Percentiles rank a stretch among this genome's conserved stretches.
These are phyloP conservation scores for Phlyctochytrium planicorne DNA, from an alignment of 192 early-diverging fungal genomes.

Conservation along the genomic window DNA sequence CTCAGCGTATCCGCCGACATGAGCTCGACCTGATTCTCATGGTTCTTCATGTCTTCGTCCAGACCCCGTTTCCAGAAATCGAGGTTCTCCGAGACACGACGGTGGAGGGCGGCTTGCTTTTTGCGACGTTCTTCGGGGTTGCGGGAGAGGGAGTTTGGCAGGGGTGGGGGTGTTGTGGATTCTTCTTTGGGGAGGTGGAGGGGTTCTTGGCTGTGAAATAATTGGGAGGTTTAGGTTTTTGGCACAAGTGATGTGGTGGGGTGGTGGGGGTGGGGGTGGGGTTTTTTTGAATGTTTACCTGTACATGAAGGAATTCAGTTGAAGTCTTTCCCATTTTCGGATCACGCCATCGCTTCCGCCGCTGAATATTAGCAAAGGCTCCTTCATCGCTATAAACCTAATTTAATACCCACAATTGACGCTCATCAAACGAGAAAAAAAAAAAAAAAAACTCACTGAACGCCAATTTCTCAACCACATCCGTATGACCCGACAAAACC, in stretches of 20 bases:
- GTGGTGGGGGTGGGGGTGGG: too few species aligned
- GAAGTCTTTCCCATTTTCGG: conserved; percentile 59
- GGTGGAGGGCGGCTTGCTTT: conserved; percentile 42
- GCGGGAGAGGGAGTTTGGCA: conserved; percentile 29
- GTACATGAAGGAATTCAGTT: conserved; percentile 67
- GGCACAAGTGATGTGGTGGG: not conserved
- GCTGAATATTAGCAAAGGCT: conserved; percentile 60
- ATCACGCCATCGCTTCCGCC: conserved; percentile 56
- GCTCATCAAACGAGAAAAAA: not conserved
- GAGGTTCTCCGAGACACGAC: conserved; percentile 36
- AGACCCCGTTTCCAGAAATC: conserved; percentile 38
- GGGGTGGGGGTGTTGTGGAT: conserved; percentile 22
- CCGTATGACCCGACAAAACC: conserved; percentile 49
- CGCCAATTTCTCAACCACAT: conserved; percentile 56
- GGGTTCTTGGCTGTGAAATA: conserved; percentile 37
- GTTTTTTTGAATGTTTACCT: conserved; percentile 38
- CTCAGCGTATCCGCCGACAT: conserved; percentile 30
- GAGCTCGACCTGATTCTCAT: conserved; percentile 38
- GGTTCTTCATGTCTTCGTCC: conserved; percentile 29
- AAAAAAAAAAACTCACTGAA: conserved; percentile 40
- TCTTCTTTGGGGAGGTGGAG: conserved; percentile 51
- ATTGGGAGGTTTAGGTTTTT: not conserved
- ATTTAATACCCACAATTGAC: not conserved
- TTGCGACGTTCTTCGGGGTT: conserved; percentile 44
- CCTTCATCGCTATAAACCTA: conserved; percentile 45